phyloP scores from a whole-genome alignment of 257 asterid genomes.

The Penstemon newberryi region DNA sequence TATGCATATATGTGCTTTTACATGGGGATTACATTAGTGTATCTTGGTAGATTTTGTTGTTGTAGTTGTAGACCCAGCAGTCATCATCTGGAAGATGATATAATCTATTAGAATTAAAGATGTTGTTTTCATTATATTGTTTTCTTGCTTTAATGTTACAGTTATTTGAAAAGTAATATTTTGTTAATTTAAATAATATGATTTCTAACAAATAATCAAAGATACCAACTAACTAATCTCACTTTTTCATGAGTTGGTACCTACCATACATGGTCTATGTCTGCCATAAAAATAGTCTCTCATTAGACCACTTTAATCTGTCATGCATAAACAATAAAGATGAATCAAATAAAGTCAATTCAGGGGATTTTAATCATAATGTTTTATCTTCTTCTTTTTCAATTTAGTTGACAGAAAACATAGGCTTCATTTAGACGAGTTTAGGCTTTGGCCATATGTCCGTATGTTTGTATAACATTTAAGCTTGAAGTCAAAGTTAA shows the following conservation, averaged over 20 bases:
- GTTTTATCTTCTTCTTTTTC: neutral
- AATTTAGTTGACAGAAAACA: too few species aligned
- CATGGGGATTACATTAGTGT: constrained; percentile 40
- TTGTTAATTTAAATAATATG: constrained; percentile 24
- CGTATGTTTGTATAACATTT: too few species aligned
- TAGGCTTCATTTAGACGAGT: too few species aligned
- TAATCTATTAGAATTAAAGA: constrained; percentile 51
- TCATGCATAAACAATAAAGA: constrained; percentile 24
- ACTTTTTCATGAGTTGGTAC: constrained; percentile 54
- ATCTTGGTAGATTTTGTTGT: constrained; percentile 61
- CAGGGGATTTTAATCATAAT: constrained; percentile 17
- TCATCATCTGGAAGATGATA: constrained; percentile 57
- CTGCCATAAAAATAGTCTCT: constrained; percentile 65
- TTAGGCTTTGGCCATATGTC: too few species aligned
- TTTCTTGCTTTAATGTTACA: constrained; percentile 38
- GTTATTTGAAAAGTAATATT: constrained; percentile 28
- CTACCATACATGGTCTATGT: constrained; percentile 70
- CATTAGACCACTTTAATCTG: constrained; percentile 43
- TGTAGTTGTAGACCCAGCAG: constrained; percentile 51
- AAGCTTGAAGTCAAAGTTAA: too few species aligned
- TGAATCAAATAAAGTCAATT: constrained; percentile 32
- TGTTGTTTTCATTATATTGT: constrained; percentile 34
- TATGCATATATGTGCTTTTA: constrained; percentile 31
- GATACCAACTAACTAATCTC: constrained; percentile 52
- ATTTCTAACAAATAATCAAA: constrained; percentile 48